phyloP scores from a whole-genome alignment of 208 protist genomes.

The Naegleria lovaniensis region DNA sequence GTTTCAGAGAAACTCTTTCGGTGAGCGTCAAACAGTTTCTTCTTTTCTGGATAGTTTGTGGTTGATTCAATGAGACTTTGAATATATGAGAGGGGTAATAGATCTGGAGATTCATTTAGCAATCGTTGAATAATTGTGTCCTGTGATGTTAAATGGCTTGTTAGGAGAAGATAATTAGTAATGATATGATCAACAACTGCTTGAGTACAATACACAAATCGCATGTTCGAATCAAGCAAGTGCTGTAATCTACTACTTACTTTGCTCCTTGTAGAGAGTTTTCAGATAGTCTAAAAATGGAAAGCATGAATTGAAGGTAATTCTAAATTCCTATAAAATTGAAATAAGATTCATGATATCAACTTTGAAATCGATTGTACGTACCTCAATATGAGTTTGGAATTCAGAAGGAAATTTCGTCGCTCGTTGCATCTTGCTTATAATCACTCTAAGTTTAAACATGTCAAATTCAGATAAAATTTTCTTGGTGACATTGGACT shows the following conservation, averaged over 20 bases:
- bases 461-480: not conserved
- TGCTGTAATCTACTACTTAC: too few species aligned
- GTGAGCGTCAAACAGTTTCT: not conserved
- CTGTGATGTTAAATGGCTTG: too few species aligned
- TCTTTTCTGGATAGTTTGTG: not conserved
- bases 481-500: not conserved
- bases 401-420: not conserved
- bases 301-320: not conserved
- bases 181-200: too few species aligned
- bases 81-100: not conserved
- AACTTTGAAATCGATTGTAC: too few species aligned
- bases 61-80: not conserved
- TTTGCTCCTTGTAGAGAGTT: not conserved
- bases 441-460: not conserved
- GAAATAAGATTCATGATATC: too few species aligned
- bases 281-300: not conserved
- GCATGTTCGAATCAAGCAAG: too few species aligned
- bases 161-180: too few species aligned
- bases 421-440: not conserved
- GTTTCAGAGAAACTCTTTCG: not conserved
- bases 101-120: not conserved
- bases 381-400: too few species aligned
- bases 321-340: not conserved
- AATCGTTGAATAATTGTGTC: not conserved
- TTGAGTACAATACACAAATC: too few species aligned